Evolutionary conservation across 192 early-diverging fungal genomes (phyloP).

Genomic region (Lobosporangium transversale): DNA sequence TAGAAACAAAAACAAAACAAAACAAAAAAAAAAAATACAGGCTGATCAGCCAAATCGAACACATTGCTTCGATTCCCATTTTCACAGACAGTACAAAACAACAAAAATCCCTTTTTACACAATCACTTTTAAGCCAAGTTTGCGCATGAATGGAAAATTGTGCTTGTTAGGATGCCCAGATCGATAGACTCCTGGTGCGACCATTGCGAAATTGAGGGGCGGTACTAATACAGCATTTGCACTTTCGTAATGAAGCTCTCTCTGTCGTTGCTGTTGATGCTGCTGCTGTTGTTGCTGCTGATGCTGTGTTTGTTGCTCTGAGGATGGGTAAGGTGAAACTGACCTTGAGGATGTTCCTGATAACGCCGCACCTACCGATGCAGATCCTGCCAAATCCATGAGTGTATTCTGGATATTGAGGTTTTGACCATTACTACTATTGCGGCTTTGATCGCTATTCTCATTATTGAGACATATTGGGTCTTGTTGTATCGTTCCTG

Average conservation of each 20-base stretch:
- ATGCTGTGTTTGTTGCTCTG: background rate
- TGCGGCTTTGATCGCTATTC: too few species aligned
- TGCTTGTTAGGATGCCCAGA: conserved; percentile 93
- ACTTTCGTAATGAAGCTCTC: conserved; percentile 50
- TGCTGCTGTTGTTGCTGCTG: conserved; percentile 20
- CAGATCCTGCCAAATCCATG: background rate
- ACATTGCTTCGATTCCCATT: too few species aligned
- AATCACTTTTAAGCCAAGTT: conserved; percentile 85
- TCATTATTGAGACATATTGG: background rate
- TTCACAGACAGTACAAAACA: too few species aligned
- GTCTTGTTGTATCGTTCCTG: conserved; percentile 8
- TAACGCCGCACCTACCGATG: background rate
- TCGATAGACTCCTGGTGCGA: conserved; percentile 91
- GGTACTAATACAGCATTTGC: conserved; percentile 77
- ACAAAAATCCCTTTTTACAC: conserved; percentile 77
- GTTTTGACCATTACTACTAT: background rate
- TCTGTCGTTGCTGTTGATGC: conserved; percentile 30
- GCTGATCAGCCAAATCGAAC: too few species aligned
- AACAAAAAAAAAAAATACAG: too few species aligned
- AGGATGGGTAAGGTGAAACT: background rate
- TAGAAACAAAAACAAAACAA: too few species aligned
- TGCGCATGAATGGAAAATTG: conserved; percentile 90
- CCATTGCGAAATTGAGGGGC: conserved; percentile 95
- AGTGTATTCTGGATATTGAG: conserved; percentile 2
- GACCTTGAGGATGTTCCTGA: conserved; percentile 13